A percentile compares a stretch with the other conserved stretches of the same genome.
Evolutionary conservation across 2,329 filamentous ascomycete species (phyloP).

Genomic region (Fusarium sambucinum): DNA sequence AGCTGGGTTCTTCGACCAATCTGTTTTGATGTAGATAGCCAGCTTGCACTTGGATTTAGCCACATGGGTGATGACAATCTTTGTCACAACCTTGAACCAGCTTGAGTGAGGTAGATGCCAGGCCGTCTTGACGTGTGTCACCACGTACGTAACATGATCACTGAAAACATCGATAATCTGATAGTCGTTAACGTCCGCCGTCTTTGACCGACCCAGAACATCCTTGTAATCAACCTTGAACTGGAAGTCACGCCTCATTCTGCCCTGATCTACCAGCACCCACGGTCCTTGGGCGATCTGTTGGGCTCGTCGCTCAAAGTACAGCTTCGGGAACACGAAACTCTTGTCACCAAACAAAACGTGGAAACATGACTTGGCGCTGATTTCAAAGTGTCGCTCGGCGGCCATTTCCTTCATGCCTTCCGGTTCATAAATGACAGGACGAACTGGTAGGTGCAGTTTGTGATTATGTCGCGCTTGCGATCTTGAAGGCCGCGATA

Average conservation of each 20-base stretch:
- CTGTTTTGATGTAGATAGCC: slow-evolving; percentile 86
- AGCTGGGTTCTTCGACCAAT: slow-evolving; percentile 79
- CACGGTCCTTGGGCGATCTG: slow-evolving; percentile 90
- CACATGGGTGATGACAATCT: slow-evolving; percentile 93
- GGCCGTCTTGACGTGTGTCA: slow-evolving; percentile 71
- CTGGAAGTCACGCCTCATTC: slow-evolving; percentile 81
- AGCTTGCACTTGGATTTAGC: slow-evolving; percentile 94
- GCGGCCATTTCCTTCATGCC: slow-evolving; percentile 81
- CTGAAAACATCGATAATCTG: slow-evolving; percentile 88
- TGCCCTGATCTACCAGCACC: slow-evolving; percentile 76
- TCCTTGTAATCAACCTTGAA: slow-evolving; percentile 79
- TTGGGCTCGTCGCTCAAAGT: slow-evolving; percentile 83
- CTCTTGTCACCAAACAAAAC: slow-evolving; percentile 97
- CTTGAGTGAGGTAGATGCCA: slow-evolving; percentile 89
- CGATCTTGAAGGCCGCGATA: slow-evolving; percentile 52
- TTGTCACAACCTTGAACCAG: slow-evolving; percentile 85
- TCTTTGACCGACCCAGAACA: slow-evolving; percentile 71
- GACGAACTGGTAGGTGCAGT: slow-evolving; percentile 83
- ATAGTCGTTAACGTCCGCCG: slow-evolving; percentile 78
- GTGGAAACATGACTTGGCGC: slow-evolving; percentile 94
- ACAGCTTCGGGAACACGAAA: slow-evolving; percentile 90
- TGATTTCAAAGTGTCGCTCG: slow-evolving; percentile 88
- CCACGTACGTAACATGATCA: slow-evolving; percentile 78
- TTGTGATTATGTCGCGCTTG: slow-evolving; percentile 67
- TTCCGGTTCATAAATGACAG: slow-evolving; percentile 85